Evolutionary conservation across 116 monocot genomes (phyloP).

Genomic region (Papilionanthe hybrid): DNA sequence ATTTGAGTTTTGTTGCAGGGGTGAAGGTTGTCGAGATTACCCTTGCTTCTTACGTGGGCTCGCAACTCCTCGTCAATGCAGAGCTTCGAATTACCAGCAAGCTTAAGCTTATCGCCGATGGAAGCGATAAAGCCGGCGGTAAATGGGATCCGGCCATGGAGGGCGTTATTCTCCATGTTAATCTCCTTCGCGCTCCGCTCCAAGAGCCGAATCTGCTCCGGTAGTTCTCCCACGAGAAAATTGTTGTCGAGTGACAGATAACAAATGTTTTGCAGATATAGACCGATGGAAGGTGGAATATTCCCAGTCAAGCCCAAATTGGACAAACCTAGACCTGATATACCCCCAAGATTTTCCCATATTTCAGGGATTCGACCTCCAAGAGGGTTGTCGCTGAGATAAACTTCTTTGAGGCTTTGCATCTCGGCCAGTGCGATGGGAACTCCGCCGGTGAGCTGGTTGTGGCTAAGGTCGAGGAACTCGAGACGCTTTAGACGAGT

Average conservation of each 20-base stretch:
- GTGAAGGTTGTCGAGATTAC: conserved; percentile 9
- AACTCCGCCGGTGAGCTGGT: conserved; percentile 59
- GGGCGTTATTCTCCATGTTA: conserved; percentile 53
- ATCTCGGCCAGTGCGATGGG: conserved; percentile 39
- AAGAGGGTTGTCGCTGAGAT: conserved; percentile 55
- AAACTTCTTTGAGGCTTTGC: conserved; percentile 38
- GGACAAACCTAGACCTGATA: conserved; percentile 45
- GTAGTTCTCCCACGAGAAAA: conserved; percentile 41
- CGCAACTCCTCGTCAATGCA: conserved; percentile 29
- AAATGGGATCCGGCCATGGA: conserved; percentile 59
- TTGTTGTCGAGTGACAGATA: conserved; percentile 52
- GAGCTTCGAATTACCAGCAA: conserved; percentile 47
- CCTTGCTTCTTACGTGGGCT: conserved; percentile 9
- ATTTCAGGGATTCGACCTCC: conserved; percentile 55
- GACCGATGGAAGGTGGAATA: conserved; percentile 57
- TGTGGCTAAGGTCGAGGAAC: conserved; percentile 57
- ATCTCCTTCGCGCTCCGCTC: conserved; percentile 49
- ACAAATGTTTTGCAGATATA: conserved; percentile 35
- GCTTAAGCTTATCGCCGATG: conserved; percentile 56
- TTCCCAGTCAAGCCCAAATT: conserved; percentile 32
- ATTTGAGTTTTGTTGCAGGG: conserved; percentile 34
- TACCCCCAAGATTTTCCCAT: conserved; percentile 44
- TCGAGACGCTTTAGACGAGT: conserved; percentile 27
- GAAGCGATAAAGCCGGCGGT: conserved; percentile 40
- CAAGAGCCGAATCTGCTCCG: conserved; percentile 45